Base-by-base conservation (phyloP, 768 basidiomycete species). In the Naganishia onofrii region DNA sequence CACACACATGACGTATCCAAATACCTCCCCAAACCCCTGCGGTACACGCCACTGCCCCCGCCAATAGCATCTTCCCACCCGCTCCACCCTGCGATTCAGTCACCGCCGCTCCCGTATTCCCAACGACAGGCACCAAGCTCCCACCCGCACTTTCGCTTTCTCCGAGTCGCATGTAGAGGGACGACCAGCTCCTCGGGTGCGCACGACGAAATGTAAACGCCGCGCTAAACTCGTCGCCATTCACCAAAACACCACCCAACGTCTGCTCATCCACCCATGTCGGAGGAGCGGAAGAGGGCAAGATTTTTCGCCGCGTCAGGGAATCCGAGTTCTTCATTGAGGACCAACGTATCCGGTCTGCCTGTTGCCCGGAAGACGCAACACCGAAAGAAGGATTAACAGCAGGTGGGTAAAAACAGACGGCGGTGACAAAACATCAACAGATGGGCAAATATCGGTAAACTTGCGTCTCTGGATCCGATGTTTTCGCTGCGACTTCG, bases 11-110 rank as follows among this genome's bases (percentile, higher is more conserved):
- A 75, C 77, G 67, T 57, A 80, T 77, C 77, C 75, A 44, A 76
- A 63, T 8, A 79, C 67, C 15, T 76, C 77, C 0, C 79, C 79
- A 55, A 79, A 80, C 9, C 79, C 79, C 52, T 80, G 79, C 28
- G 78, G 73, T 12, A 77, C 72, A 48, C 77, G 66, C 75, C 76
- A 80, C 3, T 77, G 74, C 74, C 64, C n/a, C 69, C 71, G 58
- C 76, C 64, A 34, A 74, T 73, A 73, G 71, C 74, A 48, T 66
- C 68, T 29, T 76, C 67, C 23, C 68, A 51, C 48, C 12, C 48
- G n/a, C 48, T 3, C 48, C 48, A n/a, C 48, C 48, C 48, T n/a
- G 23, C 48, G 48, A 3, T 26, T 3, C 48, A n/a, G 44, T 8
- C 67, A 8, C 60, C 54, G 15, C 48, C 51, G 15, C 66, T 65